Evolutionary conservation across 2,329 filamentous ascomycete genomes (phyloP).

Genomic region (Aspergillus versicolor): DNA sequence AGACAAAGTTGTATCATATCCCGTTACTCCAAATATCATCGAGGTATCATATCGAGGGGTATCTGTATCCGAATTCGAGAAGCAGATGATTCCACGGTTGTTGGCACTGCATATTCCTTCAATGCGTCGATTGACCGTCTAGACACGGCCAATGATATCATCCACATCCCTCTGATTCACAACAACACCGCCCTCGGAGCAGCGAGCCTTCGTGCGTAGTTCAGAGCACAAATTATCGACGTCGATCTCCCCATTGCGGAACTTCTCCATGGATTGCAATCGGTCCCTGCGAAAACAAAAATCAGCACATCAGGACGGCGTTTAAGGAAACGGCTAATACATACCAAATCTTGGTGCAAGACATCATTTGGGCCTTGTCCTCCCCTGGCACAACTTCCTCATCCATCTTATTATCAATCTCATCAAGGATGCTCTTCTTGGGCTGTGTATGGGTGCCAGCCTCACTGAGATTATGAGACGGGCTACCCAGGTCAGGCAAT

Average conservation of each 20-base stretch:
- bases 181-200: constrained; percentile 82
- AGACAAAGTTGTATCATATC: constrained; percentile 5
- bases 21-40: constrained; percentile 15
- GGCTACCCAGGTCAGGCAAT: constrained; percentile 71
- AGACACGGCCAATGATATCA: constrained; percentile 59
- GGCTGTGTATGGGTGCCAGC: constrained; percentile 29
- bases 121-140: constrained; percentile 8
- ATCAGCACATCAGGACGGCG: constrained; percentile 33
- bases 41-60: constrained; percentile 23
- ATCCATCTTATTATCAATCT: constrained; percentile 69
- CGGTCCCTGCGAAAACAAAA: constrained; percentile 67
- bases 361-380: constrained; percentile 65
- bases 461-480: constrained; percentile 64
- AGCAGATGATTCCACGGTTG: background rate
- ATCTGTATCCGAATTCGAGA: constrained; percentile 20
- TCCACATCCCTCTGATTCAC: constrained; percentile 89
- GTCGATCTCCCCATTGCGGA: constrained; percentile 87
- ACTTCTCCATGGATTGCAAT: constrained; percentile 80
- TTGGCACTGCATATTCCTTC: background rate
- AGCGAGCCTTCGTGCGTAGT: constrained; percentile 92
- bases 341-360: constrained; percentile 91
- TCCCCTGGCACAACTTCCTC: constrained; percentile 66
- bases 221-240: constrained; percentile 91
- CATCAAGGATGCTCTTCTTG: constrained; percentile 71
- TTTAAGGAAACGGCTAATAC: constrained; percentile 33